phyloP scores from a whole-genome alignment of 176 grass and related monocot species.

The Bothriochloa decipiens region DNA sequence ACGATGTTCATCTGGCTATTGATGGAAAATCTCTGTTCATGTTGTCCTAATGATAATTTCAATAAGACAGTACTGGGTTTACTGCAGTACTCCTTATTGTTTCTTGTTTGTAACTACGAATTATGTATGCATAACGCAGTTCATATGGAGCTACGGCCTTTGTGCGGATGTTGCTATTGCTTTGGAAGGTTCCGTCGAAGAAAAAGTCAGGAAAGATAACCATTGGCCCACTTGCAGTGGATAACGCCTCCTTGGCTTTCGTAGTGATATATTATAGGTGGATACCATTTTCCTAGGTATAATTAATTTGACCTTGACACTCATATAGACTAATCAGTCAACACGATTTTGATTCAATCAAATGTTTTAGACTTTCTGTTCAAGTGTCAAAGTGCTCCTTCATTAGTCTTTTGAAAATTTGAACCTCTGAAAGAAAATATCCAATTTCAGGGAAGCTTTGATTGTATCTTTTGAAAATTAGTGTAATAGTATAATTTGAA shows the following conservation, averaged over 20 bases:
- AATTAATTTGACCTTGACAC: slow-evolving; percentile 38
- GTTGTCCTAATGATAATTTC: too few relatives aligned
- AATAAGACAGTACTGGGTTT: too few relatives aligned
- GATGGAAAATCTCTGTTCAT: too few relatives aligned
- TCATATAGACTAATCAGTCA: slow-evolving; percentile 6
- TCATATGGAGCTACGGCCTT: too few relatives aligned
- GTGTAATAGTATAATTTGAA: neutral
- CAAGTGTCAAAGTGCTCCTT: slow-evolving; percentile 7
- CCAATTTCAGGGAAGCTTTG: neutral
- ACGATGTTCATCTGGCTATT: too few relatives aligned
- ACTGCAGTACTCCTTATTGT: too few relatives aligned
- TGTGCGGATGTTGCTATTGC: too few relatives aligned
- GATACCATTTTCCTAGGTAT: slow-evolving; percentile 22
- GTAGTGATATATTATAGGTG: neutral
- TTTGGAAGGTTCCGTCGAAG: neutral
- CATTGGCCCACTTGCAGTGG: slow-evolving; percentile 11
- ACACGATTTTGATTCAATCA: slow-evolving; percentile 16
- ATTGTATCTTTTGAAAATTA: neutral
- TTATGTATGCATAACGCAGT: too few relatives aligned
- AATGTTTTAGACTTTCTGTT: slow-evolving; percentile 23
- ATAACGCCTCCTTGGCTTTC: slow-evolving; percentile 25
- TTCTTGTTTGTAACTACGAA: too few relatives aligned
- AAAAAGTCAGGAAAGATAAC: slow-evolving; percentile 25
- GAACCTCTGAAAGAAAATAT: neutral
- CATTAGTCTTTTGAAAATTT: slow-evolving; percentile 37